Conservation (phyloP, 257 asterid species). For the Catharanthus roseus region DNA sequence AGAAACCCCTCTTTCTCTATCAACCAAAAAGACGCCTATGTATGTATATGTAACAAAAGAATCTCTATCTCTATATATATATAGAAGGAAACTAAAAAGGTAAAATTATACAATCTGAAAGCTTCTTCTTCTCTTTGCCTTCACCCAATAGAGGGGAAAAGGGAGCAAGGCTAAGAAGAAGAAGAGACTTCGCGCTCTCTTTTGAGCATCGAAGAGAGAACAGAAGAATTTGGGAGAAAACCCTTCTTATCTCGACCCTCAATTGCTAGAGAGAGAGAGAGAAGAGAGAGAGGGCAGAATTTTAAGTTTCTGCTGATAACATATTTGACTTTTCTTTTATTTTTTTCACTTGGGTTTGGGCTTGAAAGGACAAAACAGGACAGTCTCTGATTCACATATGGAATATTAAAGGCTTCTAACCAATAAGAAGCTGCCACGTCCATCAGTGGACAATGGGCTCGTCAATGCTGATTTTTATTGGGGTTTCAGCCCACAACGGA, state of each 20-base stretch:
- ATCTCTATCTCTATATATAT: background rate
- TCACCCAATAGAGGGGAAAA: constrained; percentile 13
- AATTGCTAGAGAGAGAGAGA: constrained; percentile 3
- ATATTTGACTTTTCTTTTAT: background rate
- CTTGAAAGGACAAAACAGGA: constrained; percentile 3
- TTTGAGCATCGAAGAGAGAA: constrained; percentile 3
- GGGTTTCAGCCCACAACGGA: no score
- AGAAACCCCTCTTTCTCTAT: constrained; percentile 15
- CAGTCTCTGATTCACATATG: background rate
- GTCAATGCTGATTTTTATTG: no score
- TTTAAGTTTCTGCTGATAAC: background rate
- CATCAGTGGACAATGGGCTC: background rate
- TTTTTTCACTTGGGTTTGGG: background rate
- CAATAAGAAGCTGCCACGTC: background rate
- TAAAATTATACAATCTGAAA: constrained; percentile 6
- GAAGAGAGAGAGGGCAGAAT: background rate
- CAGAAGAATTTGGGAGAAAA: background rate
- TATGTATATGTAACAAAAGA: background rate
- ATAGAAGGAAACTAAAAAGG: background rate
- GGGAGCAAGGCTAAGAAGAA: constrained; percentile 15
- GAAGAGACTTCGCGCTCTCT: constrained; percentile 18
- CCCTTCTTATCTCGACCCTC: constrained; percentile 12
- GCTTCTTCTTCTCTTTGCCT: constrained; percentile 23
- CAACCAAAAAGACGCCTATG: background rate
- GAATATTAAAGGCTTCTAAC: background rate